phyloP scores from a whole-genome alignment of 805 yeast genomes.

The Yarrowia sp. region DNA sequence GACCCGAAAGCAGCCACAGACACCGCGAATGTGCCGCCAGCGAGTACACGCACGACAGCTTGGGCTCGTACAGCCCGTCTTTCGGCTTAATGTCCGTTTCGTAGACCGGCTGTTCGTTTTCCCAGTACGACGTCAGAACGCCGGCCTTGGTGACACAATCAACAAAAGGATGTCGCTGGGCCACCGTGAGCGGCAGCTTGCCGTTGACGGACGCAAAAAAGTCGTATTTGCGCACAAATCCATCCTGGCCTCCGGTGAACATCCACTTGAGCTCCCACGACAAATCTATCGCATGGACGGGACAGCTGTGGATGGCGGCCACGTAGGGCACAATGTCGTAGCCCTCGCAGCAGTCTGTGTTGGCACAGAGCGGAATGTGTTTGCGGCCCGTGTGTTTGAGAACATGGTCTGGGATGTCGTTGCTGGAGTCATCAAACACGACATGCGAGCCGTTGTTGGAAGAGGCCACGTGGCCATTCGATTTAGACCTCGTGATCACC shows the following conservation, averaged over 20 bases:
- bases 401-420: conserved; percentile 29
- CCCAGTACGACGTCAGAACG: conserved; percentile 83
- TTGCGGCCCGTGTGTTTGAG: conserved; percentile 27
- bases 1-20: conserved; percentile 79
- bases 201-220: conserved; percentile 83
- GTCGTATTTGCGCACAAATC: conserved; percentile 86
- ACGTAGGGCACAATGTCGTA: conserved; percentile 79
- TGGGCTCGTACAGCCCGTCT: conserved; percentile 39
- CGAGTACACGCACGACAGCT: conserved; percentile 80
- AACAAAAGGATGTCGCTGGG: conserved; percentile 83
- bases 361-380: not conserved
- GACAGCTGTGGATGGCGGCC: conserved; percentile 78
- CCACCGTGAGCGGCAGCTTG: conserved; percentile 78
- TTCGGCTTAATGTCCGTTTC: conserved; percentile 43
- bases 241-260: conserved; percentile 95
- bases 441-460: conserved; percentile 27
- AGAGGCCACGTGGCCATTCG: conserved; percentile 1
- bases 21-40: conserved; percentile 80
- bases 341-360: conserved; percentile 44
- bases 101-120: conserved; percentile 82
- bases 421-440: conserved; percentile 28
- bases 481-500: conserved; percentile 32
- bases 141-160: conserved; percentile 87
- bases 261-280: conserved; percentile 81
- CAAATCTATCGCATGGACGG: conserved; percentile 72